Evolutionary conservation across 345 rosid species (phyloP), one percentile per base, ranked within the genome.

Genomic region (Clausena lansium): DNA sequence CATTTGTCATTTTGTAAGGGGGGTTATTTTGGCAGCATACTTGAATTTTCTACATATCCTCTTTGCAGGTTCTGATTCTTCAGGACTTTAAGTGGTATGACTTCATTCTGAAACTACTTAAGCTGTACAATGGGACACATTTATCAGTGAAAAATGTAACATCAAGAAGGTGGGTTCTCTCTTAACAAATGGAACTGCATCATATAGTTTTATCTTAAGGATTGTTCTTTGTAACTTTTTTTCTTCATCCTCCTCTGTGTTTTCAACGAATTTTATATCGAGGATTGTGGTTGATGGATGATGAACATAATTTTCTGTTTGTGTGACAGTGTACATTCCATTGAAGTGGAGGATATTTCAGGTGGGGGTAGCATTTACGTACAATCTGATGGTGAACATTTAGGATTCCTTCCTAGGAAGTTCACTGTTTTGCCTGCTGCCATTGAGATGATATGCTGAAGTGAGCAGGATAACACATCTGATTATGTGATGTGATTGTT

Each of bases 51-150:
- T 73, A 8, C 41, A 7, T 66, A 32, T 75, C 70, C 38, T 75
- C 73, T 79, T 57, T 79, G 75, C 90, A 96, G 99, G 94, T 91
- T 83, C 95, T 96, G 73, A 81, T 90, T 81, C 97, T 96, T 80
- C 98, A 88, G 90, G 92, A 89, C 81, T 96, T 96, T 58, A 94
- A 89, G 75, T 96, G 99, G 99, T 91, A 91, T 61, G 94, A 91
- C 90, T 96, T 96, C 62, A 76, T 96, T 68, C 67, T 96, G 58
- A 94, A 94, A 68, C 83, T 94, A 36, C 88, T 87, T 78, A 89
- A 70, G 82, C 85, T 94, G 61, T 96, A 96, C 90, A 89, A 82
- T 5, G 99, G 99, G 45, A 94, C 98, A 2, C 99, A 94, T 88
- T 88, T 96, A 68, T 83, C 91, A 0, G 86, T 91, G 73, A 85